phyloP scores from a whole-genome alignment of 2,329 filamentous ascomycete species.

The Talaromyces pinophilus region DNA sequence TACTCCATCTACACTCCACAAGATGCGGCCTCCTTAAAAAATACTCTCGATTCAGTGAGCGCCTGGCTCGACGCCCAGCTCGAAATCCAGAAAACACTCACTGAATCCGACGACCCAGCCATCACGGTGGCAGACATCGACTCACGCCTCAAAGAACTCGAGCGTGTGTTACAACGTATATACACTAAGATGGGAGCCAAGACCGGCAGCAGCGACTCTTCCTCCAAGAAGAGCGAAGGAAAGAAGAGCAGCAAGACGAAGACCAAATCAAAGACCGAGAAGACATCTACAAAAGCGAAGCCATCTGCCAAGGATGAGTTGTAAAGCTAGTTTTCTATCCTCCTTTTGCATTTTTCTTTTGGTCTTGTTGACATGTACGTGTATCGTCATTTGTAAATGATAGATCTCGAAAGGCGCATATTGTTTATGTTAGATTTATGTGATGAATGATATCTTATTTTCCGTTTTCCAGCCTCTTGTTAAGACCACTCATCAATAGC shows the following conservation, averaged over 20 bases:
- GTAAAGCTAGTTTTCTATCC: constrained; percentile 10
- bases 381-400: constrained; percentile 21
- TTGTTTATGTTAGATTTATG: constrained; percentile 18
- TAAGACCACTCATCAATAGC: background rate
- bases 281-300: constrained; percentile 21
- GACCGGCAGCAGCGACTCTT: constrained; percentile 59
- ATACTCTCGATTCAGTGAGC: constrained; percentile 62
- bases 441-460: constrained; percentile 4
- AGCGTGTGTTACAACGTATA: constrained; percentile 48
- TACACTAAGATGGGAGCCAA: constrained; percentile 56
- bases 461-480: background rate
- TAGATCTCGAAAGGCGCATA: constrained; percentile 20
- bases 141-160: constrained; percentile 68
- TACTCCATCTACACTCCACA: constrained; percentile 70
- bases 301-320: constrained; percentile 22
- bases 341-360: background rate
- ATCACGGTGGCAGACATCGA: constrained; percentile 72
- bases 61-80: constrained; percentile 76
- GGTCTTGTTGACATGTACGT: constrained; percentile 4
- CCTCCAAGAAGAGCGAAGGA: constrained; percentile 46
- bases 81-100: constrained; percentile 69
- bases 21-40: constrained; percentile 68
- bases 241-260: constrained; percentile 27
- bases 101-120: constrained; percentile 70
- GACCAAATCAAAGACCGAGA: constrained; percentile 20